Evolutionary conservation across 352 stramenopile species (phyloP), one percentile per base, ranked within the genome.

Genomic region (Phytophthora chlamydospora): DNA sequence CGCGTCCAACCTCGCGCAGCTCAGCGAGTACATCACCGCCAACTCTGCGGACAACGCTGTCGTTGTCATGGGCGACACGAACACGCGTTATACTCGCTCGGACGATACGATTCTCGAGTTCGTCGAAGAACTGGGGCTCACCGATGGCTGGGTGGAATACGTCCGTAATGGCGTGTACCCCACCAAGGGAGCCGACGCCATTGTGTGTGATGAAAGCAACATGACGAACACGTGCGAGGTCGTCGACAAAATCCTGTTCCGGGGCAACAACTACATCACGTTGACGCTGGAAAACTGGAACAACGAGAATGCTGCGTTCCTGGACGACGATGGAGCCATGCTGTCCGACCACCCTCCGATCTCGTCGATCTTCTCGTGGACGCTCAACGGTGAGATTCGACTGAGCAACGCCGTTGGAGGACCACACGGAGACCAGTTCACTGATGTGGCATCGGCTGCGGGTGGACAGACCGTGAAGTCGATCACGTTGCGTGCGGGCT

Each of bases 191-290:
- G 64, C 62, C 3, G 62, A 75, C n/a, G 72, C 75, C 24, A 53
- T 84, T 24, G 69, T 68, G 24, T 84, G 75, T 36, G 59, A 68
- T 14, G 41, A 60, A 3, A 62, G 44, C 11, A 68, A 68, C 36
- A 73, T 77, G 42, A 73, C 64, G 13, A 68, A 80, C 50, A 53
- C 59, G 36, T 84, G 75, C 35, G 75, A 84, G 21, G 72, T 81
- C 31, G 72, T 84, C 6, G 75, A 81, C 72, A 84, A 84, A 60
- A 80, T 84, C 38, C 41, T 84, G 45, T 84, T 78, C 58, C 72
- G 75, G 16, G 65, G 72, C 46, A 84, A 76, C 72, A 81, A 80
- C 60, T 66, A 71, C 50, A 62, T 81, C 53, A 65, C 43, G 6
- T 56, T 81, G 47, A 70, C 71, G 3, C 48, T 78, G 3, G 56